Percentiles rank a stretch among this genome's conserved stretches.
Conservation (phyloP, 768 basidiomycete genomes). For the Tulasnella sp. region DNA sequence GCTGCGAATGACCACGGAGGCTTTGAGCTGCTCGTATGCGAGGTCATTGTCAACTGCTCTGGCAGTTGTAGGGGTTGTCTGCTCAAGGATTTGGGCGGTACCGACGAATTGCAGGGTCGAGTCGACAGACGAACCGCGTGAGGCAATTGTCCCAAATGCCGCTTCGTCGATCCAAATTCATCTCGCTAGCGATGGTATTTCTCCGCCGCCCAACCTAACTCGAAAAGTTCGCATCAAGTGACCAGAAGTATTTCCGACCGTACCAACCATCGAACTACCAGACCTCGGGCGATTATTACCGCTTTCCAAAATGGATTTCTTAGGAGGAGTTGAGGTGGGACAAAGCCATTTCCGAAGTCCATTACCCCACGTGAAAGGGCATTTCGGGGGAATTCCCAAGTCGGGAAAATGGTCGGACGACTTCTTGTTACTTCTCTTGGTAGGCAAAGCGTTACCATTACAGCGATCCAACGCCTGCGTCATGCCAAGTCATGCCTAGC, state of each 20-base stretch:
- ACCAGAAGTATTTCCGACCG: background rate
- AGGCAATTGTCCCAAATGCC: background rate
- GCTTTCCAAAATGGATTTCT: background rate
- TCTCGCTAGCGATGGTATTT: background rate
- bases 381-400: background rate
- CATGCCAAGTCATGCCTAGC: background rate
- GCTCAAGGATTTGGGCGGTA: background rate
- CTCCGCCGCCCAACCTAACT: background rate
- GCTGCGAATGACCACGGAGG: background rate
- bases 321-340: background rate
- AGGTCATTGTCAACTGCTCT: background rate
- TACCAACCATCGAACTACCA: background rate
- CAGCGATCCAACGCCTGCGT: background rate
- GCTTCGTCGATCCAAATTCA: background rate
- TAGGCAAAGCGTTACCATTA: background rate
- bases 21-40: background rate
- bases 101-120: background rate
- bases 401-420: constrained; percentile 5
- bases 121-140: background rate
- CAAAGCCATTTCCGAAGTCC: background rate
- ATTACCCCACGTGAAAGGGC: background rate
- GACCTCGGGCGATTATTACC: background rate
- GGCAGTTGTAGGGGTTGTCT: background rate
- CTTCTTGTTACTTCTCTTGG: constrained; percentile 2
- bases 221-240: background rate